Conservation (phyloP, 1,284 basidiomycete species). For the Trichosporon sp. region DNA sequence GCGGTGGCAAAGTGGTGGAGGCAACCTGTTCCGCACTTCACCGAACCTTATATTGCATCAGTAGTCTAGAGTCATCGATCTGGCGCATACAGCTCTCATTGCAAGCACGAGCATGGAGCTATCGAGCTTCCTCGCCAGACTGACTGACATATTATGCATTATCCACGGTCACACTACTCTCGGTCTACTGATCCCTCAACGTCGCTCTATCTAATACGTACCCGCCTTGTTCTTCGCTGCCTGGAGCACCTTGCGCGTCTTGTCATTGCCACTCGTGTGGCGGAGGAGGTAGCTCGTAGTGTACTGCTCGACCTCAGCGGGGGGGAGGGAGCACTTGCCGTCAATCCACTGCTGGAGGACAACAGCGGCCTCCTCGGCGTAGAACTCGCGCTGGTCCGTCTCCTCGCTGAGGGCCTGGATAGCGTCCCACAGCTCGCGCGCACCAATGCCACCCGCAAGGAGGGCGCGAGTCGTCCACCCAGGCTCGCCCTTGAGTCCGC, state of each 20-base stretch:
- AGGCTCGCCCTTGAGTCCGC: neutral
- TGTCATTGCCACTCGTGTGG: conserved; percentile 16
- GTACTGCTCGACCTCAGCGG: conserved; percentile 35
- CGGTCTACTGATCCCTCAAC: neutral
- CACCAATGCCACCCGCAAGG: conserved; percentile 33
- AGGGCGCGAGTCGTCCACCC: conserved; percentile 38
- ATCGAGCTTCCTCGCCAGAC: neutral
- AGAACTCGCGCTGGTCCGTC: conserved; percentile 36
- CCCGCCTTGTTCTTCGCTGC: conserved; percentile 32
- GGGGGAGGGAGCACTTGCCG: conserved; percentile 14
- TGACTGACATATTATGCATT: conserved; percentile 2
- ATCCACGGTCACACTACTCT: neutral
- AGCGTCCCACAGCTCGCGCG: conserved; percentile 38
- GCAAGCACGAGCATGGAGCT: no score
- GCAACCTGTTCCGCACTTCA: neutral
- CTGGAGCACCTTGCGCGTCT: conserved; percentile 31
- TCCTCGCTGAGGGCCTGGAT: conserved; percentile 32
- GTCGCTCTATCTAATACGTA: conserved; percentile 18
- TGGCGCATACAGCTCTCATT: no score
- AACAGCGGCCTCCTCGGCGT: conserved; percentile 39
- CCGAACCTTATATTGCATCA: no score
- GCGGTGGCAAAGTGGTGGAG: neutral
- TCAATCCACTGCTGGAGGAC: conserved; percentile 26
- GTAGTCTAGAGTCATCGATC: no score
- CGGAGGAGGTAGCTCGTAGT: conserved; percentile 36